Conservation (phyloP, 108 stramenopile genomes). For the Licmophora abbreviata region DNA sequence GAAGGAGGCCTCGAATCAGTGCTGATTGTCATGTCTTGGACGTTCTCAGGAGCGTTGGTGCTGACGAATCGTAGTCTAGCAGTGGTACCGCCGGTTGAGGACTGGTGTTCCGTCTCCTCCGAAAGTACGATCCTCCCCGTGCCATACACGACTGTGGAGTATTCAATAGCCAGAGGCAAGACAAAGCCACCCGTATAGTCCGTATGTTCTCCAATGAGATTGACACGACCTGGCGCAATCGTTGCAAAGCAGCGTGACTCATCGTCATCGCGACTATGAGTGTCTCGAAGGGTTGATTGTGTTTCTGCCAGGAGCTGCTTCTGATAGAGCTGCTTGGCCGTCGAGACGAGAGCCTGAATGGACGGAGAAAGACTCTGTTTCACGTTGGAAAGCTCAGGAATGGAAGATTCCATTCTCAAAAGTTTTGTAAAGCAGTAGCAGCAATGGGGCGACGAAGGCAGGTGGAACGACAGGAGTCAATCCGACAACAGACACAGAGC, state of each 20-base stretch:
- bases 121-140: constrained; percentile 28
- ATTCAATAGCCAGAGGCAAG: constrained; percentile 86
- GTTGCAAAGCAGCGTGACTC: constrained; percentile 3
- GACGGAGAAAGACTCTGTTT: background rate
- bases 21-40: constrained; percentile 33
- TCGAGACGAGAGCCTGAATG: constrained; percentile 9
- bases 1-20: constrained; percentile 43
- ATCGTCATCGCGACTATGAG: constrained; percentile 14
- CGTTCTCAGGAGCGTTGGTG: constrained; percentile 23
- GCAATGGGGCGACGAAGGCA: too few species aligned
- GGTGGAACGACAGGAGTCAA: too few species aligned
- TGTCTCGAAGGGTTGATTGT: constrained; percentile 1
- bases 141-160: constrained; percentile 64
- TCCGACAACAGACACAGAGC: too few species aligned
- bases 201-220: constrained; percentile 93
- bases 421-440: too few species aligned
- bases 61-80: constrained; percentile 36
- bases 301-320: background rate
- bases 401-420: constrained; percentile 44
- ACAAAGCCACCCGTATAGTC: constrained; percentile 96
- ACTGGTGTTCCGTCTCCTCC: background rate
- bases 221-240: constrained; percentile 78
- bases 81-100: constrained; percentile 1
- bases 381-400: constrained; percentile 63
- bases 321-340: constrained; percentile 17